Evolutionary conservation across 169 alveolate genomes (phyloP).

Genomic region (Eimeria sp.): DNA sequence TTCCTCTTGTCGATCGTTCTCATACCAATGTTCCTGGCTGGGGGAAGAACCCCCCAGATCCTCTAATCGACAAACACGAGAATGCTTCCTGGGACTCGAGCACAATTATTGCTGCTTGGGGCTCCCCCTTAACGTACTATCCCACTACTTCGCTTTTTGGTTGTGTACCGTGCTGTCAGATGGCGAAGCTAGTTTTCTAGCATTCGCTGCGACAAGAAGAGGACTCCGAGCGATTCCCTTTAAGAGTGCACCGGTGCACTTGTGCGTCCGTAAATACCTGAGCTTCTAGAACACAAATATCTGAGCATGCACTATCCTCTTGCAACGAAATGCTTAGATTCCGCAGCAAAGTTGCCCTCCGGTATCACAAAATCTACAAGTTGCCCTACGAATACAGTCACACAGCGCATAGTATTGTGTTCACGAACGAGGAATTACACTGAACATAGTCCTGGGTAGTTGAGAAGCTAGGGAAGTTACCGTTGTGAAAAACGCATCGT

Average conservation of each 20-base stretch:
- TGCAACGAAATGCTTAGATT: neutral
- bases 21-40: conserved; percentile 78
- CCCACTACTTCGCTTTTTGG: neutral
- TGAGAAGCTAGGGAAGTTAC: neutral
- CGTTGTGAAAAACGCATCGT: conserved; percentile 76
- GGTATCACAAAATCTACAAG: conserved; percentile 71
- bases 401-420: neutral
- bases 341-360: conserved; percentile 61
- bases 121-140: conserved; percentile 1
- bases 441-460: neutral
- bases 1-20: conserved; percentile 80
- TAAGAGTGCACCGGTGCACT: conserved; percentile 63
- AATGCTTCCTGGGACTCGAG: conserved; percentile 24
- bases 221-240: conserved; percentile 48
- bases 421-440: neutral
- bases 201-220: conserved; percentile 24
- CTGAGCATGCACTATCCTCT: neutral
- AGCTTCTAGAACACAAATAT: neutral
- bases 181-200: conserved; percentile 12
- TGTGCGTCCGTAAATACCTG: conserved; percentile 15
- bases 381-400: conserved; percentile 36
- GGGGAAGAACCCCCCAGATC: conserved; percentile 77
- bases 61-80: conserved; percentile 34
- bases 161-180: conserved; percentile 19
- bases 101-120: conserved; percentile 8